phyloP scores from a whole-genome alignment of 768 basidiomycete genomes.

The Lepiota brunneoincarnata region DNA sequence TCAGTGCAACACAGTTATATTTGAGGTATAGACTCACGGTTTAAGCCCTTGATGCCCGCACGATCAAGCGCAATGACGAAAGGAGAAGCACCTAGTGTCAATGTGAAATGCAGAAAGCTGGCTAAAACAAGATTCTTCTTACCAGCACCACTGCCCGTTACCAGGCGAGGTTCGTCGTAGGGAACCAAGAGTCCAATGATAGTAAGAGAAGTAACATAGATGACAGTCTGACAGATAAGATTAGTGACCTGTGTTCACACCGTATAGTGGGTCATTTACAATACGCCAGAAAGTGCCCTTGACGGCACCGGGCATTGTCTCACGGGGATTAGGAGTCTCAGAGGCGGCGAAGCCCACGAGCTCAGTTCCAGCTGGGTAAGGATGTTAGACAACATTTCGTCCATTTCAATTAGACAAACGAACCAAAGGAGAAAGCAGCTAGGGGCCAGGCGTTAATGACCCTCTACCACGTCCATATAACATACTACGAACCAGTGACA shows the following conservation, averaged over 20 bases:
- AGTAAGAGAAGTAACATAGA: constrained; percentile 41
- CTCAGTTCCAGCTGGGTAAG: constrained; percentile 38
- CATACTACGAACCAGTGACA: constrained; percentile 28
- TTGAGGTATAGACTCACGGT: constrained; percentile 26
- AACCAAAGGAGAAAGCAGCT: constrained; percentile 39
- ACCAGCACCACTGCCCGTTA: constrained; percentile 34
- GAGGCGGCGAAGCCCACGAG: constrained; percentile 44
- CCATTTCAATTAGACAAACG: constrained; percentile 2
- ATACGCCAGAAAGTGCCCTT: constrained; percentile 50
- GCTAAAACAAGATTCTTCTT: not conserved
- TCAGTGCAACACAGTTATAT: not conserved
- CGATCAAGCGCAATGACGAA: constrained; percentile 42
- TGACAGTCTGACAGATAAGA: constrained; percentile 31
- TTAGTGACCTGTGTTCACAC: not conserved
- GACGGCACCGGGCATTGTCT: constrained; percentile 41
- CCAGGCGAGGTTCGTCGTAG: constrained; percentile 32
- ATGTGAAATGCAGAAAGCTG: not conserved
- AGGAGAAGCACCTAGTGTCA: constrained; percentile 33
- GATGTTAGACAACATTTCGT: not conserved
- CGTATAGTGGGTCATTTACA: constrained; percentile 20
- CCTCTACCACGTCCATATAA: too few relatives aligned
- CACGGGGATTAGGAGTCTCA: constrained; percentile 44
- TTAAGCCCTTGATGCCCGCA: constrained; percentile 38
- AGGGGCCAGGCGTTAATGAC: not conserved
- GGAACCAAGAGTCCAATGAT: constrained; percentile 41